Conservation (phyloP, 2,329 filamentous ascomycete species). For the Eurotiales sp. region DNA sequence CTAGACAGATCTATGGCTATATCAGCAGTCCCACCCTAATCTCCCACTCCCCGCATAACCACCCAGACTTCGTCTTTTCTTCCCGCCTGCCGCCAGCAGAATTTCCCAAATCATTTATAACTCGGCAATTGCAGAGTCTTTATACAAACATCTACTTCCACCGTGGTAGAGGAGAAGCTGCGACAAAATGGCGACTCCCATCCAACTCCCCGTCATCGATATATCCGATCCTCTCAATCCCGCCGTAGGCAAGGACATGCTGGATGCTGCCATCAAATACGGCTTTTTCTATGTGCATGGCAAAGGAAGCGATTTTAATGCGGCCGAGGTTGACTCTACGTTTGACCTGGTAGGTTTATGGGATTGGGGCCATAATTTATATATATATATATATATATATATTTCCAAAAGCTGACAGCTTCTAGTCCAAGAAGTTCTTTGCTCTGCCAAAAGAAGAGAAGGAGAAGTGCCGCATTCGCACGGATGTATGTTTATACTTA, state of each 20-base stretch:
- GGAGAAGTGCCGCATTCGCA: constrained; percentile 67
- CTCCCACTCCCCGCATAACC: background rate
- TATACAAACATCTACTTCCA: constrained; percentile 21
- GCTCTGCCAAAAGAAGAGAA: constrained; percentile 67
- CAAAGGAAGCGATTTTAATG: constrained; percentile 64
- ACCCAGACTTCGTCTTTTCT: background rate
- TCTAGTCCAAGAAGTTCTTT: constrained; percentile 70
- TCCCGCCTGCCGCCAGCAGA: too few relatives aligned
- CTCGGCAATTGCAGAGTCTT: too few relatives aligned
- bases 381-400: background rate
- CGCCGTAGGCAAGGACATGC: constrained; percentile 62
- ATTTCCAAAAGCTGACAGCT: background rate
- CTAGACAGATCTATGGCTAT: background rate
- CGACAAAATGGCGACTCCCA: constrained; percentile 19
- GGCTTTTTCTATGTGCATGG: constrained; percentile 90
- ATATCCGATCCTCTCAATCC: constrained; percentile 61
- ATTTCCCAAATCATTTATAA: too few relatives aligned
- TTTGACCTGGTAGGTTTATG: constrained; percentile 72
- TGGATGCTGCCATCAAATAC: constrained; percentile 74
- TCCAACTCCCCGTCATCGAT: constrained; percentile 75
- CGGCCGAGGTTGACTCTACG: constrained; percentile 62
- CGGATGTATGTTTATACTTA: constrained; percentile 41
- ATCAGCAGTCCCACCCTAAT: background rate
- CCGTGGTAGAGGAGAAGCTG: background rate
- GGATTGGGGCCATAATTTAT: too few relatives aligned